phyloP scores from a whole-genome alignment of 1,139 yeast genomes.

The Candida mesenterica region DNA sequence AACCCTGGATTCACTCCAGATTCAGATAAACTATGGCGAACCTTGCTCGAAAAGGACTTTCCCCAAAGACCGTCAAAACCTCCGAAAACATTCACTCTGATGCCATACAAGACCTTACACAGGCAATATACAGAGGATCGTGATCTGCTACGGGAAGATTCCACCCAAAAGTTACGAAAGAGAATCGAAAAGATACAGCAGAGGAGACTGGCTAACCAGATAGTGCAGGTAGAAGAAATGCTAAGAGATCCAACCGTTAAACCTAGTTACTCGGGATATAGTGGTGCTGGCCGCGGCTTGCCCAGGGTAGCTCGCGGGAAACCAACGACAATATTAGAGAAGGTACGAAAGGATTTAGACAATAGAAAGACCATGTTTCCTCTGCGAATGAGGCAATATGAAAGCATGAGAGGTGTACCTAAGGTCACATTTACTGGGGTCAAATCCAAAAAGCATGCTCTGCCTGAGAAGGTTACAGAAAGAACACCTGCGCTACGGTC shows the following conservation, averaged over 20 bases:
- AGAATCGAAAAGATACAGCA: slow-evolving; percentile 40
- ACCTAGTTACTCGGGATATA: slow-evolving; percentile 2
- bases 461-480: too few relatives aligned
- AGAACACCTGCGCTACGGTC: background rate
- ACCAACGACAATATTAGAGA: slow-evolving; percentile 34
- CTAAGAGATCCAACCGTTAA: slow-evolving; percentile 35
- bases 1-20: slow-evolving; percentile 47
- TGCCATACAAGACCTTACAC: slow-evolving; percentile 46
- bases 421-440: too few relatives aligned
- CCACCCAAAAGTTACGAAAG: slow-evolving; percentile 47
- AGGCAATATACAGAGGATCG: slow-evolving; percentile 43
- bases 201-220: slow-evolving; percentile 48
- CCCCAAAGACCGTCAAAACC: slow-evolving; percentile 32
- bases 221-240: slow-evolving; percentile 39
- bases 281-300: background rate
- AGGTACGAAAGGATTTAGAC: slow-evolving; percentile 35
- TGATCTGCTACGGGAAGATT: slow-evolving; percentile 45
- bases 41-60: slow-evolving; percentile 46
- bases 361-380: slow-evolving; percentile 36
- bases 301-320: slow-evolving; percentile 4
- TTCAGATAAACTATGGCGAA: slow-evolving; percentile 53
- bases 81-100: slow-evolving; percentile 11
- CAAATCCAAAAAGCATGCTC: too few relatives aligned
- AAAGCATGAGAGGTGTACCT: background rate
- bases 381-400: slow-evolving; percentile 1